phyloP scores from a whole-genome alignment of 2,329 filamentous ascomycete genomes.

The Calonectria multiphialidica region DNA sequence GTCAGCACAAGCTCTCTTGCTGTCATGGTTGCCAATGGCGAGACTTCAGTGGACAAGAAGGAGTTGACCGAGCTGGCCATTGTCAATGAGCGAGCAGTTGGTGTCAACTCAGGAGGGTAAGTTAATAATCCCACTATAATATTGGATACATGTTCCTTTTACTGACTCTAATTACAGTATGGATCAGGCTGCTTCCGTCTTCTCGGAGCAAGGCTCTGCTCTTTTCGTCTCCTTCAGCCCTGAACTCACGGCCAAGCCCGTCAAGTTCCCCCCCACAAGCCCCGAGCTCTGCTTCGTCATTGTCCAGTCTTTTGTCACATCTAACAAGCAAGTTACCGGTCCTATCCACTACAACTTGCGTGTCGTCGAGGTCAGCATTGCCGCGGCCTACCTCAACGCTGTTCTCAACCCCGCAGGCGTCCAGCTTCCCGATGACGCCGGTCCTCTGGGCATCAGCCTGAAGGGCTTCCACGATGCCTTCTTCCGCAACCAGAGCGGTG shows the following conservation, averaged over 20 bases:
- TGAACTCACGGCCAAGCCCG: constrained; percentile 78
- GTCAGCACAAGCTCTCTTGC: constrained; percentile 91
- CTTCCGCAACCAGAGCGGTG: constrained; percentile 65
- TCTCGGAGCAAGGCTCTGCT: constrained; percentile 87
- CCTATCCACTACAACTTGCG: constrained; percentile 97
- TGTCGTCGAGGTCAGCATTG: constrained; percentile 94
- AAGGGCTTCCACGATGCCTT: constrained; percentile 89
- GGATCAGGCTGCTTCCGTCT: constrained; percentile 97
- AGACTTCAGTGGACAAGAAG: constrained; percentile 85
- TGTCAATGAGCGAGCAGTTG: constrained; percentile 92
- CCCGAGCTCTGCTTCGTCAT: constrained; percentile 93
- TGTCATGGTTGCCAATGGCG: constrained; percentile 87
- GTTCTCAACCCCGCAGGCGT: constrained; percentile 68
- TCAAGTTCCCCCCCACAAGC: constrained; percentile 83
- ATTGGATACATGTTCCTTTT: background rate
- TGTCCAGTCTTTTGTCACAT: constrained; percentile 92
- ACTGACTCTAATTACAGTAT: constrained; percentile 69
- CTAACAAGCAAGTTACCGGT: constrained; percentile 94
- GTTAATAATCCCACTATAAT: constrained; percentile 39
- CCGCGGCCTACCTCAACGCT: constrained; percentile 77
- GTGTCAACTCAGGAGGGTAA: constrained; percentile 95
- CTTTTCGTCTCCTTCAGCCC: constrained; percentile 93
- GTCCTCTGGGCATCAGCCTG: constrained; percentile 85
- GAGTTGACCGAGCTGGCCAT: constrained; percentile 93
- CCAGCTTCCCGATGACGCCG: constrained; percentile 79